Percentiles rank a stretch among this genome's conserved stretches.
Conservation (phyloP, 306 rosid genomes). For the Rosa multiflora region DNA sequence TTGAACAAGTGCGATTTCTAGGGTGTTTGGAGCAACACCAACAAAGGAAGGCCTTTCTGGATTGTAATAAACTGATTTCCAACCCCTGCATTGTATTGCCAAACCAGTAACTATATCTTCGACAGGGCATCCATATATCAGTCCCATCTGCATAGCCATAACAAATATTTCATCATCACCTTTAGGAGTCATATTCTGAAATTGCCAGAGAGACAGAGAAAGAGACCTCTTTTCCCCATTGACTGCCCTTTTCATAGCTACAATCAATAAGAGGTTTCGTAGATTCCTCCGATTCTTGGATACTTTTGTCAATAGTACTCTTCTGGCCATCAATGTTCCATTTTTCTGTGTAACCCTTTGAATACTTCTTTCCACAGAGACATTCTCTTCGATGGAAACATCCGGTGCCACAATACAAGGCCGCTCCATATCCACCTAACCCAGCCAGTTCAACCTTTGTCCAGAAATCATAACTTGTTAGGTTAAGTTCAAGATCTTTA, state of each 20-base stretch:
- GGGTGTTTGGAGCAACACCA: slow-evolving; percentile 66
- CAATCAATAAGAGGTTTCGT: slow-evolving; percentile 49
- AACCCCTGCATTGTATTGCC: slow-evolving; percentile 59
- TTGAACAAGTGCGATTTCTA: slow-evolving; percentile 47
- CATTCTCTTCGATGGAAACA: slow-evolving; percentile 69
- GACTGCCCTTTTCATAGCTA: slow-evolving; percentile 53
- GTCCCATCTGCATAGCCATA: slow-evolving; percentile 50
- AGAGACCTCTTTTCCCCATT: slow-evolving; percentile 67
- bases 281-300: slow-evolving; percentile 48
- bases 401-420: slow-evolving; percentile 72
- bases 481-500: background rate
- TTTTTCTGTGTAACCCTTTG: slow-evolving; percentile 26
- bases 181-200: background rate
- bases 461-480: slow-evolving; percentile 8
- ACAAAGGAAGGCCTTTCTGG: slow-evolving; percentile 56
- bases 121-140: slow-evolving; percentile 60
- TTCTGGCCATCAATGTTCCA: slow-evolving; percentile 14
- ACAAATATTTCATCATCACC: background rate
- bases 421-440: slow-evolving; percentile 44
- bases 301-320: slow-evolving; percentile 28
- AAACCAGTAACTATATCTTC: slow-evolving; percentile 68
- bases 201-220: background rate
- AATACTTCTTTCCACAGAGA: slow-evolving; percentile 41
- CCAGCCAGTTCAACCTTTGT: slow-evolving; percentile 55
- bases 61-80: slow-evolving; percentile 68